Base-by-base conservation (phyloP, 495 filamentous ascomycete genomes). In the Aspergillus homomorphus region DNA sequence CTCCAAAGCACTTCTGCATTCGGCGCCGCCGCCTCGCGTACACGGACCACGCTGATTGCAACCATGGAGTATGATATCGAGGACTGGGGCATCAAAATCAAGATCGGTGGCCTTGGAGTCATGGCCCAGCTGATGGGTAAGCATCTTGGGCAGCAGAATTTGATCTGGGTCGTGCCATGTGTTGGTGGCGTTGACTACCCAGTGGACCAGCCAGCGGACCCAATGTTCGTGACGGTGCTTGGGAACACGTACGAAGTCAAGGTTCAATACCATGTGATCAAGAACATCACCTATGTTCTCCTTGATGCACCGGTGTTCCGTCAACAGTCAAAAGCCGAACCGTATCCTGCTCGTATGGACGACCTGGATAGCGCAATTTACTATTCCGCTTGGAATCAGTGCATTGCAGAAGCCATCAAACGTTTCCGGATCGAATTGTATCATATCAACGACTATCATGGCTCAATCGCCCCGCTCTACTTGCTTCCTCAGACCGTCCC, bases 401-500 rank as follows among this genome's bases (percentile, higher is more conserved):
- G 86, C 58, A 88, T 89, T 62, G 84, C 87, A 1, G 75, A 85
- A 53, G 69, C 85, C 0, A 80, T 89, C 54, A 79, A 74, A 41
- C 76, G 80, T 7, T 82, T 82, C 46, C 81, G 85, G 0, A 76
- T 89, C 45, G 87, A 91, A 62, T 65, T 91, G 20, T 91, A 91
- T 65, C 88, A 91, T 67, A 87, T 90, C 65, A 91, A 91, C 69
- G 88, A 91, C 66, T 91, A 90, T 66, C 88, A 91, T 58, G 88
- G 88, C 28, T 85, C 88, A 18, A 70, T 87, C 6, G 88, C 88
- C 41, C 87, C 87, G 12, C 73, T 91, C 7, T 87, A 91, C 58
- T 77, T 89, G 18, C 77, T 90, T 4, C 88, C 88, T 15, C 72
- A 81, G 41, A 87, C 75, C 1, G 65, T 79, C 45, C 80, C 77